Base-by-base conservation (phyloP, 1,139 yeast species). In the Blastobotrys illinoisensis region DNA sequence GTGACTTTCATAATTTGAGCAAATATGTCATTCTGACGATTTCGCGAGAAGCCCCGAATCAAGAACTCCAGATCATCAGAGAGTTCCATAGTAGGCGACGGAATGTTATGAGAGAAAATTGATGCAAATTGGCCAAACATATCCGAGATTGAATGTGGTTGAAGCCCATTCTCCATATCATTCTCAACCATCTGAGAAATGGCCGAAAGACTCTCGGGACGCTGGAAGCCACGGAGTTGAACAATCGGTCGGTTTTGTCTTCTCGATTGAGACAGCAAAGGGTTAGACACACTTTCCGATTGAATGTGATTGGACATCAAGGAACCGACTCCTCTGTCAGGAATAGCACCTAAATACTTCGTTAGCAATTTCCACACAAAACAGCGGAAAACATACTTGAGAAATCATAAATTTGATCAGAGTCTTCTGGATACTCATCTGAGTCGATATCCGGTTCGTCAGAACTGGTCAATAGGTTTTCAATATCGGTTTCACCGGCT, bases 211-310 rank as follows among this genome's bases (percentile, higher is more conserved):
- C 56, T 54, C 16, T 50, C 53, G 2, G 53, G 32, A 46, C 51
- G 16, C 7, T 48, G 50, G 20, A 48, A 20, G n/a, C 50, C 50
- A 14, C 47, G 53, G 18, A 36, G 50, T 24, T 43, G 40, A 26
- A 26, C 46, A 51, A 19, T 36, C 9, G 54, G 54, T 16, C 54
- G 46, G 1, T 16, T 19, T 11, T 47, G 44, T 21, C 57, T 24
- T 28, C 59, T 44, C 14, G 62, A 59, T 23, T 55, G 61, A 5
- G 54, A 43, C 13, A 61, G 49, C 49, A 61, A 45, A 3, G 64
- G 64, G 48, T 61, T 61, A 11, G 62, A 49, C 6, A 61, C 62
- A 4, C 57, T 53, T 11, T 59, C 62, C 5, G 56, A 53, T 36
- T 50, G 58, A 4, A 21, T 23, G 36, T 52, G 44, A 18, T 32